These are phyloP conservation scores for Blastobotrys malaysiensis DNA, from an alignment of 1,139 yeast species.

Conservation along the genomic window DNA sequence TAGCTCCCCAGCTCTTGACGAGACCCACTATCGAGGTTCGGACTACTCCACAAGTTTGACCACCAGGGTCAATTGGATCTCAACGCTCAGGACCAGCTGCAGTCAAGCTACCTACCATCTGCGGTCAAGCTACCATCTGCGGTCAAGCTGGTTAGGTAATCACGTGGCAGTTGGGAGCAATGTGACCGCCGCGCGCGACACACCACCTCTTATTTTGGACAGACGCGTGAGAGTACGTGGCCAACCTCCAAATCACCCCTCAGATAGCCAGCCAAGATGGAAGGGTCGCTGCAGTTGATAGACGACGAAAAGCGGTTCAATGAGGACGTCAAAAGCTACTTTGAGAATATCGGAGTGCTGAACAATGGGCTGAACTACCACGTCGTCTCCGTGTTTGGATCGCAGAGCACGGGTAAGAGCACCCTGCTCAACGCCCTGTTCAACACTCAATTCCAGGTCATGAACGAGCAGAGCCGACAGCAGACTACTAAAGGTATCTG, in stretches of 20 bases:
- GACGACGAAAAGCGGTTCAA: conserved; percentile 66
- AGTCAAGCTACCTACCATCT: too few species aligned
- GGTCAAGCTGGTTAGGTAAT: background rate
- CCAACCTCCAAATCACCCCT: background rate
- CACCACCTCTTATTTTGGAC: background rate
- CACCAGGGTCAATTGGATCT: too few species aligned
- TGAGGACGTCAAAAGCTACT: conserved; percentile 32
- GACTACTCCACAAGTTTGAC: too few species aligned
- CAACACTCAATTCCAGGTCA: conserved; percentile 83
- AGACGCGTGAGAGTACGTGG: background rate
- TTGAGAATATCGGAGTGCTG: conserved; percentile 30
- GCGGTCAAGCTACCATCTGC: too few species aligned
- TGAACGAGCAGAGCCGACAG: conserved; percentile 77
- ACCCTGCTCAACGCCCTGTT: conserved; percentile 81
- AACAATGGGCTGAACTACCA: conserved; percentile 72
- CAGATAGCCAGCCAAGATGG: background rate
- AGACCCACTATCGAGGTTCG: too few species aligned
- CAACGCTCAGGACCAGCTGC: too few species aligned
- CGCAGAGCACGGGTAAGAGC: conserved; percentile 95
- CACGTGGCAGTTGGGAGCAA: background rate
- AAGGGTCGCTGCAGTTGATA: conserved; percentile 54
- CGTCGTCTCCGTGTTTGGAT: conserved; percentile 91
- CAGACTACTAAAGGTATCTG: conserved; percentile 92
- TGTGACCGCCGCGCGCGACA: background rate
- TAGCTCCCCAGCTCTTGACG: too few species aligned